Evolutionary conservation across 2,329 filamentous ascomycete species (phyloP).

Genomic region (Fusarium stilboides): DNA sequence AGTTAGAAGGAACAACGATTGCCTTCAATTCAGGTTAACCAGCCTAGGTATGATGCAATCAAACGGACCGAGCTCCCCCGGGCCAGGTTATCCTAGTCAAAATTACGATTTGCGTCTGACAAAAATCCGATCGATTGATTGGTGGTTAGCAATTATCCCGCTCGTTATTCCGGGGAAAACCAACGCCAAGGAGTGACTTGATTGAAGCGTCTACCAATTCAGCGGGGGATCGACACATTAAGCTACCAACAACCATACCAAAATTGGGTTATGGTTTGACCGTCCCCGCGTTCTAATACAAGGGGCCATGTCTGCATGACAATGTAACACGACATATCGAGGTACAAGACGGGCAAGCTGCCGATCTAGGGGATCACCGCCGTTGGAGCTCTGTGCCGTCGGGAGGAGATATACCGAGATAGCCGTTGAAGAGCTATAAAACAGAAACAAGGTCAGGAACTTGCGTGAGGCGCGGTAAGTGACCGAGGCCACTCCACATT

Average conservation of each 20-base stretch:
- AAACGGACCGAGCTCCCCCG: slow-evolving; percentile 12
- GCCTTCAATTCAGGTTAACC: too few species aligned
- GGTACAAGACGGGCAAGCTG: slow-evolving; percentile 9
- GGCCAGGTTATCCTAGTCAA: accelerated
- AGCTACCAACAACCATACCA: slow-evolving; percentile 7
- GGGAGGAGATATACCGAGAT: slow-evolving; percentile 31
- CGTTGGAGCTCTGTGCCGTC: slow-evolving; percentile 3
- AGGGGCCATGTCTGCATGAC: slow-evolving; percentile 6
- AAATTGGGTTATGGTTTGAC: slow-evolving; percentile 10
- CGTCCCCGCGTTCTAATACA: slow-evolving; percentile 21
- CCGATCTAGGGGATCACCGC: slow-evolving; percentile 12
- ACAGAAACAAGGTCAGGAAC: neutral
- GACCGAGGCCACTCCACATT: neutral
- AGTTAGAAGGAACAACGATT: too few species aligned
- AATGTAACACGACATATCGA: neutral
- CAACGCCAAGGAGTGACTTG: slow-evolving; percentile 25
- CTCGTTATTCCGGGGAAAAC: neutral
- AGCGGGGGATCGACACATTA: slow-evolving; percentile 40
- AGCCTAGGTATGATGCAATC: neutral
- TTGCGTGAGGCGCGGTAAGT: neutral
- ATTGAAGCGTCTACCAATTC: slow-evolving; percentile 40
- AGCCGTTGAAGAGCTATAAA: slow-evolving; percentile 15
- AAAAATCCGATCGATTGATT: slow-evolving; percentile 7
- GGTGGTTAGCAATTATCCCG: slow-evolving; percentile 34
- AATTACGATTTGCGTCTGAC: slow-evolving; percentile 1